These are phyloP conservation scores for Chaetomiaceae sp. DNA, from an alignment of 2,329 filamentous ascomycete genomes.

Conservation along the genomic window DNA sequence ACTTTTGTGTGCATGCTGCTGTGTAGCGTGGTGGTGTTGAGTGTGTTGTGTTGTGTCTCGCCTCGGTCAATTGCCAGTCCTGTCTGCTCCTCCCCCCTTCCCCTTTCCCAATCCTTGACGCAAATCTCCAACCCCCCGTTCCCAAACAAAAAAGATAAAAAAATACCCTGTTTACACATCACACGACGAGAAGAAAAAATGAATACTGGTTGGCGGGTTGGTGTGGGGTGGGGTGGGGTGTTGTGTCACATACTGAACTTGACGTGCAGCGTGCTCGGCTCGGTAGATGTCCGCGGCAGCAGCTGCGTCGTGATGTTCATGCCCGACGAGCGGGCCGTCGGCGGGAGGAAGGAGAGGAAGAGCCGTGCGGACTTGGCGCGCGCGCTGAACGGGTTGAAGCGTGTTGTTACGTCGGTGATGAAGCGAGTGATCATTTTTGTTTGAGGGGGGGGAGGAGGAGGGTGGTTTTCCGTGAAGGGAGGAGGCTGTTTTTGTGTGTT, in stretches of 20 bases:
- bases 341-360: slow-evolving; percentile 80
- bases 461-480: no score
- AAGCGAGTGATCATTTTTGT: slow-evolving; percentile 79
- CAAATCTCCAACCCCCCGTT: neutral
- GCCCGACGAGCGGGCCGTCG: slow-evolving; percentile 65
- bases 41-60: no score
- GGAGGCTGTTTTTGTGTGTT: slow-evolving; percentile 10
- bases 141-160: no score
- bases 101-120: no score
- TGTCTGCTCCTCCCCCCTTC: neutral
- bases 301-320: slow-evolving; percentile 77
- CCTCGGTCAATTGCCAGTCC: neutral
- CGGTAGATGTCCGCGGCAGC: slow-evolving; percentile 64
- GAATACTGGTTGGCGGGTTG: neutral
- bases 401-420: slow-evolving; percentile 76
- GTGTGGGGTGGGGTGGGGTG: neutral
- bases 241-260: slow-evolving; percentile 72
- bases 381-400: slow-evolving; percentile 87
- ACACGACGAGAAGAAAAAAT: no score
- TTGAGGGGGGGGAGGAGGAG: no score
- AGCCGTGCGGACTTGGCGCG: slow-evolving; percentile 78
- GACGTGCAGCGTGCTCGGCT: slow-evolving; percentile 65
- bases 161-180: no score
- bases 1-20: no score
- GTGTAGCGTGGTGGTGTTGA: no score